phyloP scores from a whole-genome alignment of 108 stramenopile genomes.

The Cylindrotheca closterium region DNA sequence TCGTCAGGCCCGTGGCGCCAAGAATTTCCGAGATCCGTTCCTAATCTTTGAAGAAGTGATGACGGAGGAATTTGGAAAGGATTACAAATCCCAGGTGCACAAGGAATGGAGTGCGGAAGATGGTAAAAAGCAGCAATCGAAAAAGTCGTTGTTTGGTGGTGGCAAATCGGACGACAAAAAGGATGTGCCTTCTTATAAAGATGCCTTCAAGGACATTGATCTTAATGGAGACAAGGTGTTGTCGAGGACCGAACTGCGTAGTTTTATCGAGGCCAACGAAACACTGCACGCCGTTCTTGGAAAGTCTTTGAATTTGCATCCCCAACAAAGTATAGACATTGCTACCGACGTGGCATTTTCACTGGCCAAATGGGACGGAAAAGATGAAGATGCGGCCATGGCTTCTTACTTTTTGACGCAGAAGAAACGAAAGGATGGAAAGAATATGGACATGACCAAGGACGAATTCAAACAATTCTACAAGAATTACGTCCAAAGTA shows the following conservation, averaged over 20 bases:
- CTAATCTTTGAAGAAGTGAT: constrained; percentile 7
- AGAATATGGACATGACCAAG: no score
- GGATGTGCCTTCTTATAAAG: neutral
- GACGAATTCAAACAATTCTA: constrained; percentile 15
- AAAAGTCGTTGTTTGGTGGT: neutral
- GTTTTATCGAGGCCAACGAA: constrained; percentile 2
- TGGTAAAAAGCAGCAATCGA: neutral
- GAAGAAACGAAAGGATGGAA: no score
- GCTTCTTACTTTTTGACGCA: no score
- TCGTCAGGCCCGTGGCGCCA: neutral
- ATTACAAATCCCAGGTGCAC: constrained; percentile 9
- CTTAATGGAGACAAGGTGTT: constrained; percentile 13
- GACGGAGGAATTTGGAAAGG: constrained; percentile 14
- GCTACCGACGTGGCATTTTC: constrained; percentile 11
- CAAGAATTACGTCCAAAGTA: constrained; percentile 12
- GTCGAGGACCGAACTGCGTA: constrained; percentile 5
- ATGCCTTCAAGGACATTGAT: constrained; percentile 15
- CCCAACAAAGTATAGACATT: constrained; percentile 10
- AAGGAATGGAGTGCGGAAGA: constrained; percentile 12
- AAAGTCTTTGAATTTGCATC: constrained; percentile 2
- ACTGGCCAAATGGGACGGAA: no score
- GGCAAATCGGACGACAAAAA: neutral
- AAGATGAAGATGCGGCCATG: no score
- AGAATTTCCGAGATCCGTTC: neutral
- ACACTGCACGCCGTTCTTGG: neutral